Evolutionary conservation across 2,329 filamentous ascomycete genomes (phyloP).

Genomic region (Sphaerulina populicola): DNA sequence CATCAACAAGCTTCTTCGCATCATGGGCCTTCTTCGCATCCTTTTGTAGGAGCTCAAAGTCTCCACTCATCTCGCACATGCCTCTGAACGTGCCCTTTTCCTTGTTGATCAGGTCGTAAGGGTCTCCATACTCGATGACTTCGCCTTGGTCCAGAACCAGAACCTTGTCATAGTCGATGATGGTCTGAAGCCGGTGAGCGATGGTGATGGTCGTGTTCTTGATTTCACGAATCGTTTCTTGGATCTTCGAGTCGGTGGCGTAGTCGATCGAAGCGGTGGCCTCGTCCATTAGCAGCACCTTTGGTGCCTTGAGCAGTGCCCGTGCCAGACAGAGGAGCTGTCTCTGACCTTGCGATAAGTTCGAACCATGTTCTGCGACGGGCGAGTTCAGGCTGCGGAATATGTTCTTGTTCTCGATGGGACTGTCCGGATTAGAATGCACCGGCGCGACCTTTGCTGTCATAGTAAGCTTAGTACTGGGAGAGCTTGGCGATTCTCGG

Average conservation of each 20-base stretch:
- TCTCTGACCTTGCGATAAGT: conserved; percentile 90
- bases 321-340: conserved; percentile 90
- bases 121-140: conserved; percentile 85
- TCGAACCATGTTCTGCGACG: conserved; percentile 83
- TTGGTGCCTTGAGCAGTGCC: conserved; percentile 82
- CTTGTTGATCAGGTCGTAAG: conserved; percentile 68
- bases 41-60: conserved; percentile 49
- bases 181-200: conserved; percentile 88
- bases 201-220: conserved; percentile 91
- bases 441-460: conserved; percentile 26
- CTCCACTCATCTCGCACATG: conserved; percentile 63
- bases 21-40: conserved; percentile 48
- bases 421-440: conserved; percentile 34
- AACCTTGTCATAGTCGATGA: conserved; percentile 97
- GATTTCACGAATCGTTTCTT: conserved; percentile 89
- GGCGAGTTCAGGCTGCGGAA: conserved; percentile 79
- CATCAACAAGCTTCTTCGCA: conserved; percentile 36
- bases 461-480: conserved; percentile 24
- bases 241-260: conserved; percentile 88
- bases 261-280: conserved; percentile 97
- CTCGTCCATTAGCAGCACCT: conserved; percentile 98
- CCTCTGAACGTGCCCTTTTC: conserved; percentile 57
- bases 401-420: conserved; percentile 78
- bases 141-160: conserved; percentile 83
- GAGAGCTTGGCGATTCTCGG: conserved; percentile 22